phyloP scores from a whole-genome alignment of 2,329 filamentous ascomycete genomes.

The Aspergillus sp. region DNA sequence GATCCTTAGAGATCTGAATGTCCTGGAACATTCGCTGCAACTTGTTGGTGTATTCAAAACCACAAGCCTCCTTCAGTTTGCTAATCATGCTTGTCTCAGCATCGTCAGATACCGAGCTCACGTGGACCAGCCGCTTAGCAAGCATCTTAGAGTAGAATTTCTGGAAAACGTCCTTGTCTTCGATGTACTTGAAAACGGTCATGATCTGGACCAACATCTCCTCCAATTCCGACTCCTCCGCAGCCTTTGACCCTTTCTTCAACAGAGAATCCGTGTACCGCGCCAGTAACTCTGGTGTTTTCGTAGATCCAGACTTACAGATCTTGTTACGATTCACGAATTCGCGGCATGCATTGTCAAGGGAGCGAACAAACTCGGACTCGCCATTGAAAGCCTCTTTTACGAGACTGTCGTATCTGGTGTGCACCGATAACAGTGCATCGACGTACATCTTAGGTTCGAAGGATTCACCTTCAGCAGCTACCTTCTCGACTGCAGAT shows the following conservation, averaged over 20 bases:
- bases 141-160: conserved; percentile 99
- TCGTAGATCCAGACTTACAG: conserved; percentile 89
- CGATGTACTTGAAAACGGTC: conserved; percentile 99
- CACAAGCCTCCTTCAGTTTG: conserved; percentile 97
- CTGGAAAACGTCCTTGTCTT: conserved; percentile 99
- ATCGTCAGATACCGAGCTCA: conserved; percentile 93
- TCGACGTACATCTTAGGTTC: conserved; percentile 98
- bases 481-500: conserved; percentile 85
- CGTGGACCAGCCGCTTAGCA: conserved; percentile 89
- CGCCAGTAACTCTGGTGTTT: conserved; percentile 89
- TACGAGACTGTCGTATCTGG: conserved; percentile 86
- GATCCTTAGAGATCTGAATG: conserved; percentile 97
- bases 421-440: conserved; percentile 89
- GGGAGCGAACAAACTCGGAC: conserved; percentile 90
- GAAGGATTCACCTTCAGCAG: conserved; percentile 80
- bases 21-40: conserved; percentile 99
- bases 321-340: conserved; percentile 98
- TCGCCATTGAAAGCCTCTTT: conserved; percentile 92
- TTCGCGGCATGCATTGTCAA: conserved; percentile 96
- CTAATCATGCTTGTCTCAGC: conserved; percentile 99
- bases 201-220: conserved; percentile 88
- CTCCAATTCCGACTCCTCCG: conserved; percentile 92
- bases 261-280: conserved; percentile 93
- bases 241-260: conserved; percentile 85
- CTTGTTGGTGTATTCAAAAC: conserved; percentile 99